Conservation (phyloP, 345 rosid species). For the Raphanus raphanistrum region DNA sequence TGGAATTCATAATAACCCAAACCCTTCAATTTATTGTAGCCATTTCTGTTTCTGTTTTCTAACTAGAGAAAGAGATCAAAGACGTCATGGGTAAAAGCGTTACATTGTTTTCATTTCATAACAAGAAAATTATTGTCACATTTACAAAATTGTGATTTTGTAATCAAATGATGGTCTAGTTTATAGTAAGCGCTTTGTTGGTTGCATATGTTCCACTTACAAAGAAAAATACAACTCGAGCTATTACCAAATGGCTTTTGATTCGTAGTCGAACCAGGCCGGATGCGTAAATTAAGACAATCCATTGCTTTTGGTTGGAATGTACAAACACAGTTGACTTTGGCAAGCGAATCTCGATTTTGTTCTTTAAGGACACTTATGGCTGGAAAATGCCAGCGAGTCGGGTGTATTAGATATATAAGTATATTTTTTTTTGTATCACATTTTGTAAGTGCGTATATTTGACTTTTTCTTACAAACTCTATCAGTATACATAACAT, state of each 20-base stretch:
- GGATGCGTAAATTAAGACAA: not conserved
- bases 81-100: not conserved
- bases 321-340: conserved; percentile 25
- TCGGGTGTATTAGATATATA: not conserved
- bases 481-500: conserved; percentile 15
- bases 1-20: not conserved
- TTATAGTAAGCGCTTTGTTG: not conserved
- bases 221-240: not conserved
- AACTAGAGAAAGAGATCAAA: not conserved
- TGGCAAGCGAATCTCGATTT: conserved; percentile 21
- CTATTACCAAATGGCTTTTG: not conserved
- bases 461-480: conserved; percentile 29
- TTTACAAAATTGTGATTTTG: not conserved
- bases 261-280: not conserved
- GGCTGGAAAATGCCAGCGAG: conserved; percentile 8
- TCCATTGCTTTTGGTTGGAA: conserved; percentile 17
- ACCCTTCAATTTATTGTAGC: not conserved
- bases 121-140: not conserved
- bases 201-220: not conserved
- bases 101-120: not conserved
- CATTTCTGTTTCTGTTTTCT: not conserved
- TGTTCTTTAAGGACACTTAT: conserved; percentile 5
- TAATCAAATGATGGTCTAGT: not conserved
- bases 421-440: not conserved
- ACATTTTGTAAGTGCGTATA: conserved; percentile 9